A percentile compares a stretch with the other conserved stretches of the same genome.
Conservation (phyloP, 2,329 filamentous ascomycete genomes). For the Neofusicoccum cordaticola region DNA sequence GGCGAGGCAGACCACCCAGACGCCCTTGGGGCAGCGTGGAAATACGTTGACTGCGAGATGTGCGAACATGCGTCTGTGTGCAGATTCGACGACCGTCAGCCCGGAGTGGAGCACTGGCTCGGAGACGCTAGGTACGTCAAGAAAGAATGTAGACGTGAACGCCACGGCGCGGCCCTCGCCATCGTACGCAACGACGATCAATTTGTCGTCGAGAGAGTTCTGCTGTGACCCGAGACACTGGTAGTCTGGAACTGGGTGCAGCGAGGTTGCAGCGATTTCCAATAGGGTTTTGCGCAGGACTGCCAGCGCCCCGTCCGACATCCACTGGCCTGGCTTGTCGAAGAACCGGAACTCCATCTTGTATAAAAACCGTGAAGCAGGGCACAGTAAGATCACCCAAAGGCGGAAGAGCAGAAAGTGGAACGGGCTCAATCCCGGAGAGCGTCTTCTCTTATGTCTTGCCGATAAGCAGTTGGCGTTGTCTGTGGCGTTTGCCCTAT, state of each 20-base stretch:
- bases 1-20: neutral
- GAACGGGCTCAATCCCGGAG: no score
- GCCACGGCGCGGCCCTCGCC: neutral
- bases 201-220: neutral
- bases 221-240: neutral
- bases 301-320: neutral
- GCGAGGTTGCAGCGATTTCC: neutral
- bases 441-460: no score
- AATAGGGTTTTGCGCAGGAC: neutral
- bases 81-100: neutral
- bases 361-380: no score
- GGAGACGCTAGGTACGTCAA: neutral
- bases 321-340: neutral
- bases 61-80: neutral
- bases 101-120: neutral
- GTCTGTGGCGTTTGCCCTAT: no score
- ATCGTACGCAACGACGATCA: neutral
- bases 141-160: neutral
- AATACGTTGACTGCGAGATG: neutral
- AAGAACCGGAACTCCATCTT: neutral
- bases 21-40: neutral
- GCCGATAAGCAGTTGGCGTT: neutral
- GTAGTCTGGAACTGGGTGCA: neutral
- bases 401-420: no score
- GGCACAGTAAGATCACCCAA: no score